These are phyloP conservation scores for Rubroshorea leprosula DNA, from an alignment of 345 rosid genomes.

Conservation along the genomic window DNA sequence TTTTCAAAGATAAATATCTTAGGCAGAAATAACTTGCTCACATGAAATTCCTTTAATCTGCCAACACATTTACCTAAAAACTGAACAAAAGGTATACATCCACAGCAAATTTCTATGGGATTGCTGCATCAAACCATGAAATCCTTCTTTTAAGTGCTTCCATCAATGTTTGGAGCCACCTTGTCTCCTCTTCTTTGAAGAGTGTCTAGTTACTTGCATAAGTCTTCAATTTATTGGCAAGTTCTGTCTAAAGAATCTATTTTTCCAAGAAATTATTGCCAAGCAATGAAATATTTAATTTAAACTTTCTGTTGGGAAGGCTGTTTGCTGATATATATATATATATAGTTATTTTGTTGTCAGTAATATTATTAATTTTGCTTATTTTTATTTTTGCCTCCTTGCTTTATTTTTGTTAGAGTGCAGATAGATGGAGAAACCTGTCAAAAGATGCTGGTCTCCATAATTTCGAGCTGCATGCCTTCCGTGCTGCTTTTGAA, in stretches of 20 bases:
- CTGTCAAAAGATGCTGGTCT: conserved; percentile 65
- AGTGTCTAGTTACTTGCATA: background rate
- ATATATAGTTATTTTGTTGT: too few species aligned
- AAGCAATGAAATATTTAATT: too few species aligned
- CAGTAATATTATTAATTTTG: too few species aligned
- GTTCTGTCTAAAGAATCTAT: background rate
- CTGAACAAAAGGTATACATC: too few species aligned
- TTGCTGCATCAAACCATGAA: too few species aligned
- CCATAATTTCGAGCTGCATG: conserved; percentile 83
- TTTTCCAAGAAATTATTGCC: background rate
- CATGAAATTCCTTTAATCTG: too few species aligned
- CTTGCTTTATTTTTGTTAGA: conserved; percentile 34
- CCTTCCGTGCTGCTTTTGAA: conserved; percentile 91
- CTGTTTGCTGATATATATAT: background rate
- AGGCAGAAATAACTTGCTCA: too few species aligned
- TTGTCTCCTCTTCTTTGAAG: background rate
- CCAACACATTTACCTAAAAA: too few species aligned
- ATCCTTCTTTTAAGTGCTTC: background rate
- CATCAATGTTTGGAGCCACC: background rate
- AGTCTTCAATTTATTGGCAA: background rate
- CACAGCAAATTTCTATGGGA: too few species aligned
- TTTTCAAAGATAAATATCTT: too few species aligned
- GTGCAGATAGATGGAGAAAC: conserved; percentile 89
- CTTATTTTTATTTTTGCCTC: background rate
- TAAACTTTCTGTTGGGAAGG: background rate